These are phyloP conservation scores for Amanita subjunquillea DNA, from an alignment of 768 basidiomycete genomes.

Conservation along the genomic window DNA sequence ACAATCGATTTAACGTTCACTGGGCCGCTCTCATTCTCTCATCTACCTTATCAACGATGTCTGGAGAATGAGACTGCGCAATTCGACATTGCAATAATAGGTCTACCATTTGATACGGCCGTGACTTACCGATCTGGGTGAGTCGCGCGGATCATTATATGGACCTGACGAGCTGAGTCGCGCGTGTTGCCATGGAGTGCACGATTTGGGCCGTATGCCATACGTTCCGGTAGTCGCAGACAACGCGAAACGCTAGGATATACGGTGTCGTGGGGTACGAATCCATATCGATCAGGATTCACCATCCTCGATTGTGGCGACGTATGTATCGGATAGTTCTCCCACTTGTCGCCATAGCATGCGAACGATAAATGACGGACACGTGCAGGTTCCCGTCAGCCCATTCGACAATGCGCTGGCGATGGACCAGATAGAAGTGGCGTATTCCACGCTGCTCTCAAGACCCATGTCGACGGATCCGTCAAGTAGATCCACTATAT, in stretches of 20 bases:
- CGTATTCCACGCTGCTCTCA: conserved; percentile 22
- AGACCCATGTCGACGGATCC: conserved; percentile 10
- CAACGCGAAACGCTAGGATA: conserved; percentile 50
- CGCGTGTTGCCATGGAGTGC: conserved; percentile 34
- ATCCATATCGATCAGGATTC: conserved; percentile 48
- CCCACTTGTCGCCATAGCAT: neutral
- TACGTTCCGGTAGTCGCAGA: conserved; percentile 69
- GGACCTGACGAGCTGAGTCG: no score
- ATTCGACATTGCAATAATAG: no score
- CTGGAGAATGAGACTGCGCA: conserved; percentile 41
- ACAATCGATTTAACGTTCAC: no score
- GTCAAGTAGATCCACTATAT: conserved; percentile 22
- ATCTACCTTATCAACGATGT: conserved; percentile 65
- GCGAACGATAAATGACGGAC: neutral
- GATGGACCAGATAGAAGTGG: conserved; percentile 79
- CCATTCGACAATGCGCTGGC: conserved; percentile 81
- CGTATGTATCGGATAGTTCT: conserved; percentile 24
- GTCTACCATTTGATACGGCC: conserved; percentile 71
- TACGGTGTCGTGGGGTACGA: conserved; percentile 60
- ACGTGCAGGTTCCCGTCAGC: conserved; percentile 55
- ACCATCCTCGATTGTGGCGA: conserved; percentile 81
- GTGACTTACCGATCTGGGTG: conserved; percentile 51
- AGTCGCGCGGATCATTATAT: conserved; percentile 4
- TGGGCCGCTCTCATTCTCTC: conserved; percentile 43
- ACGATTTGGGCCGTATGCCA: conserved; percentile 80